Evolutionary conservation across 2,329 filamentous ascomycete species (phyloP).

Genomic region (Pestalotiopsis sp.): DNA sequence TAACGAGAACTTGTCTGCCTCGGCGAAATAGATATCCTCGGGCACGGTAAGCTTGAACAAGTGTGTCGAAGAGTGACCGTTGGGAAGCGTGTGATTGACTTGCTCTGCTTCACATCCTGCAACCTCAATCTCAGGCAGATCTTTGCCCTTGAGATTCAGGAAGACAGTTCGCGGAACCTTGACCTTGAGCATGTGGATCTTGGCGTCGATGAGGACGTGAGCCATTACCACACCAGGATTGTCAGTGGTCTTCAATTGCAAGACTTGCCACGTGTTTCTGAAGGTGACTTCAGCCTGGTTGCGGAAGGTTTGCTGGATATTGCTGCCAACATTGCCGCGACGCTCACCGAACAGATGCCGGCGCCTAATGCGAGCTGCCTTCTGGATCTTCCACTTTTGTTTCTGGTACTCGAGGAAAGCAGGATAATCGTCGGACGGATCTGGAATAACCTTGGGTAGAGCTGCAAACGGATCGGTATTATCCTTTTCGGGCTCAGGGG

Average conservation of each 20-base stretch:
- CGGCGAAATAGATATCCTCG: slow-evolving; percentile 83
- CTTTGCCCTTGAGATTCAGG: slow-evolving; percentile 84
- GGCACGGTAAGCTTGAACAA: slow-evolving; percentile 91
- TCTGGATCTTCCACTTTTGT: slow-evolving; percentile 98
- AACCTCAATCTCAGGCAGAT: slow-evolving; percentile 85
- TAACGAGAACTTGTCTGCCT: slow-evolving; percentile 77
- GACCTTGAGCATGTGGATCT: slow-evolving; percentile 84
- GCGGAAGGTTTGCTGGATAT: slow-evolving; percentile 73
- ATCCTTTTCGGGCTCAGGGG: slow-evolving; percentile 63
- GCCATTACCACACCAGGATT: slow-evolving; percentile 84
- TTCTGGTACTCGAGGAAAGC: slow-evolving; percentile 94
- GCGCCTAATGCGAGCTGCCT: slow-evolving; percentile 79
- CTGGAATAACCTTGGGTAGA: slow-evolving; percentile 81
- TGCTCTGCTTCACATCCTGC: slow-evolving; percentile 87
- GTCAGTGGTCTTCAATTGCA: slow-evolving; percentile 82
- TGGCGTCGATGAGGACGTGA: slow-evolving; percentile 89
- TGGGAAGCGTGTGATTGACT: slow-evolving; percentile 88
- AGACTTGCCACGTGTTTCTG: slow-evolving; percentile 90
- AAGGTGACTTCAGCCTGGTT: slow-evolving; percentile 90
- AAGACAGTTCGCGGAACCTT: slow-evolving; percentile 88
- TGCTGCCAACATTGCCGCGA: slow-evolving; percentile 62
- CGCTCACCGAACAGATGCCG: slow-evolving; percentile 93
- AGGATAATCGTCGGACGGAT: slow-evolving; percentile 80
- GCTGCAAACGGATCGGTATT: slow-evolving; percentile 77
- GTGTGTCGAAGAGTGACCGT: slow-evolving; percentile 90